phyloP scores from a whole-genome alignment of 805 yeast species.

The Starmerella kuoi region DNA sequence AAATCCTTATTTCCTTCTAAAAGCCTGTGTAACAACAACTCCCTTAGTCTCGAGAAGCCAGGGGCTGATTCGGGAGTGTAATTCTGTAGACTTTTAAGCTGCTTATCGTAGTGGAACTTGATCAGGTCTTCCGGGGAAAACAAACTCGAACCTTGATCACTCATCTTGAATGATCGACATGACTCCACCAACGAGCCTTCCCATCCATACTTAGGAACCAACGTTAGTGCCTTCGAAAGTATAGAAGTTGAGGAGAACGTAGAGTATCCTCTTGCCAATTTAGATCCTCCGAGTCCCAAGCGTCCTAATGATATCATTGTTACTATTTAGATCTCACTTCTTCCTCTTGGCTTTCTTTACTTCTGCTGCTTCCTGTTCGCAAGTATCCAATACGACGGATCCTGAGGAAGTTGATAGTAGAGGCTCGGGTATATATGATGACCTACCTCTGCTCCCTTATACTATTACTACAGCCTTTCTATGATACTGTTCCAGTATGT shows the following conservation, averaged over 20 bases:
- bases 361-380: no score
- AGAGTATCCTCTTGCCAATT: background rate
- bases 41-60: slow-evolving; percentile 28
- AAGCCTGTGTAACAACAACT: slow-evolving; percentile 35
- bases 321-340: no score
- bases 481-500: no score
- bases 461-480: no score
- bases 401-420: no score
- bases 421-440: no score
- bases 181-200: slow-evolving; percentile 39
- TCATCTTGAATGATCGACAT: slow-evolving; percentile 37
- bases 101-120: slow-evolving; percentile 41
- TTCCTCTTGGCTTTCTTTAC: no score
- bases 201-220: slow-evolving; percentile 45
- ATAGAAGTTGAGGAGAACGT: slow-evolving; percentile 25
- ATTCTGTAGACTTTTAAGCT: slow-evolving; percentile 26
- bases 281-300: background rate
- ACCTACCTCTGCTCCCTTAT: no score
- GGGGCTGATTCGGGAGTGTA: slow-evolving; percentile 2
- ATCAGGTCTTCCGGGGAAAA: slow-evolving; percentile 41
- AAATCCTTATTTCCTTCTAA: slow-evolving; percentile 32
- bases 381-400: no score
- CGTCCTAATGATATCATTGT: no score
- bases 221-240: slow-evolving; percentile 29
- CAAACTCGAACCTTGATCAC: slow-evolving; percentile 39